Conservation (phyloP, 2,329 filamentous ascomycete species). For the Xylaria hypoxylon region DNA sequence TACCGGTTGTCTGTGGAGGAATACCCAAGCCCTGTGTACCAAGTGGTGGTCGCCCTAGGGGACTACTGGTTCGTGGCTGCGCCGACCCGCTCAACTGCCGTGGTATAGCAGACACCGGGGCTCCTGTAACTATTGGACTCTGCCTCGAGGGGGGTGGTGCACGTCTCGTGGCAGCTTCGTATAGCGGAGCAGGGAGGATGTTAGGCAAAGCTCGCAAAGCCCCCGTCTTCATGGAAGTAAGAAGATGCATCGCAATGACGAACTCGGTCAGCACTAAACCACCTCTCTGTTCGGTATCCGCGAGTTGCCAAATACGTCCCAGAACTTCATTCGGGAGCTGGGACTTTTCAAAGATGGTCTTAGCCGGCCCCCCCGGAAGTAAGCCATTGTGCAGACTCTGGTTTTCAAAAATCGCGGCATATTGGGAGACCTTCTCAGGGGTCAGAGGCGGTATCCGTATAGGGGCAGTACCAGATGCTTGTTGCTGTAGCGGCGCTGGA, state of each 20-base stretch:
- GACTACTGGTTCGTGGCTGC: conserved; percentile 72
- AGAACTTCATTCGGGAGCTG: conserved; percentile 89
- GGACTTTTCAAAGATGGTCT: conserved; percentile 94
- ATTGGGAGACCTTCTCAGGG: conserved; percentile 89
- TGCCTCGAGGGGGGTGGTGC: conserved; percentile 59
- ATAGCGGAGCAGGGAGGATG: conserved; percentile 84
- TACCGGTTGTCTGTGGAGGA: conserved; percentile 53
- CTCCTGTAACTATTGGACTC: conserved; percentile 63
- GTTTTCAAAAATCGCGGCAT: conserved; percentile 89
- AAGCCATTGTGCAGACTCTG: conserved; percentile 82
- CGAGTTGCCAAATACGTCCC: conserved; percentile 95
- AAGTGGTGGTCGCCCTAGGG: conserved; percentile 64
- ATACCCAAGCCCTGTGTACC: conserved; percentile 57
- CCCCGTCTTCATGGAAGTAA: conserved; percentile 90
- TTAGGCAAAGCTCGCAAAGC: conserved; percentile 82
- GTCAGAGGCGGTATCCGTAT: conserved; percentile 90
- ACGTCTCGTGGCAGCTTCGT: conserved; percentile 87
- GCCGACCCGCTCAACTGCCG: conserved; percentile 82
- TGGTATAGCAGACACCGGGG: conserved; percentile 76
- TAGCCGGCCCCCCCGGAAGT: conserved; percentile 86
- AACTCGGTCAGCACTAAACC: conserved; percentile 90
- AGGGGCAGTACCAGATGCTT: conserved; percentile 71
- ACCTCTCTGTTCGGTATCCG: conserved; percentile 92
- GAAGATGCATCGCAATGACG: conserved; percentile 96
- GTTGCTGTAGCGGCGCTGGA: conserved; percentile 65